Base-by-base conservation (phyloP, 805 yeast species). In the Maudiozyma turicensis region DNA sequence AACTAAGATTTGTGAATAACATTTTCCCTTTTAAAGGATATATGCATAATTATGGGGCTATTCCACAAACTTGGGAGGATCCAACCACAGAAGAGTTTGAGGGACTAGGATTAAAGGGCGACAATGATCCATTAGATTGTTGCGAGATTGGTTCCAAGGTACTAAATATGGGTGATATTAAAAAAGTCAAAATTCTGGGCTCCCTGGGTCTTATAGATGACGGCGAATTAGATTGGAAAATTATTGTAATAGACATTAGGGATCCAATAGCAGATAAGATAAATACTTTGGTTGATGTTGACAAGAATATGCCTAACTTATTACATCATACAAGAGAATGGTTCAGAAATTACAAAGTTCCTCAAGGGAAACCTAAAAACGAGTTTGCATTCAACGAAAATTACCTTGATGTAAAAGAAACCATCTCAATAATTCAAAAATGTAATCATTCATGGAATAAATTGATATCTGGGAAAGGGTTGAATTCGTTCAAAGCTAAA, bases 21-120 rank as follows among this genome's bases (percentile, higher is more conserved):
- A 70, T 86, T 26, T 87, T 82, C 71, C 95, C 95, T 8, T 81
- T 76, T 64, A 83, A 83, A 57, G 95, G 95, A 1, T 86, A 86
- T 65, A 82, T 87, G 49, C 90, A 83, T 66, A 87, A 87, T 68
- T 87, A 87, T 63, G 95, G 96, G 43, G 91, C 95, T 3, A 73
- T 86, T 58, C 90, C 95, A 14, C 95, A 86, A 71, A 91, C 98
- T 3, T 91, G 98, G 98, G 99, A 91, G 69, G 95, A 93, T 63
- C 95, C 95, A n/a, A 78, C 82, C 20, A 32, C 39, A 3, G 42
- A 43, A n/a, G 47, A 48, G 8, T 69, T 58, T 64, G 71, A 77
- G 51, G 74, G 70, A 61, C 76, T 74, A 54, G 57, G 66, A 3
- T 66, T 76, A 35, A 68, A 69, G 52, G 99, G 99, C 52, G 99